Base-by-base conservation (phyloP, 2,329 filamentous ascomycete genomes). In the Penicillium decumbens region DNA sequence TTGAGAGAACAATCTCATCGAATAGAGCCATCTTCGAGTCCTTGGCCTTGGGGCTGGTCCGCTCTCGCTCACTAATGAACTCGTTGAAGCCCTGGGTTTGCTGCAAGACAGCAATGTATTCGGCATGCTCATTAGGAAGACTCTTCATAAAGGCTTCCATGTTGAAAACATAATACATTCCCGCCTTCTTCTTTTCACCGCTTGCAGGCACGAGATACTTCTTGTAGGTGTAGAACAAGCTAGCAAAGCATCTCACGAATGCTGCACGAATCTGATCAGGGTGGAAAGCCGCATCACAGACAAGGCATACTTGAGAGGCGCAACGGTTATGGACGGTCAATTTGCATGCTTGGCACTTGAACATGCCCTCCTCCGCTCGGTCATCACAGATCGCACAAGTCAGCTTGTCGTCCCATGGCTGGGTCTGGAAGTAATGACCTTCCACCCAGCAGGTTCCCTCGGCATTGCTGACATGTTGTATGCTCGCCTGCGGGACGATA, bases 231-330 rank as follows among this genome's bases (percentile, higher is more conserved):
- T 85, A 86, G 55, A 87, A 76, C 49, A 87, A 71, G 59, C 82
- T 85, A 28, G 83, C 83, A 59, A 87, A 85, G 67, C 82, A 85
- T 60, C 83, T 76, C 28, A 85, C 82, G 61, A 87, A 87, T 0
- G 83, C 83, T 13, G 83, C 83, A 15, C 82, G 80, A 37, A 87
- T 75, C 65, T 85, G 83, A 55, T 85, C 82, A 6, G 82, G 76
- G 53, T 82, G 77, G 71, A 87, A 87, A 2, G 82, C 82, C 12
- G 77, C 76, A n/a, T 83, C 80, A 62, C 83, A 87, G 12, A 84
- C 80, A n/a, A 85, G 66, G 54, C 77, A 81, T 39, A 86, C 78
- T 49, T 78, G 73, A n/a, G 72, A 69, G 2, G 80, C 74, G 64
- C 83, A 87, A 46, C 80, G 76, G 50, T 75, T 75, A 62, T 87